Percentiles rank a stretch among this genome's conserved stretches.
phyloP scores from a whole-genome alignment of 2,329 filamentous ascomycete species.

The Venturia asperata region DNA sequence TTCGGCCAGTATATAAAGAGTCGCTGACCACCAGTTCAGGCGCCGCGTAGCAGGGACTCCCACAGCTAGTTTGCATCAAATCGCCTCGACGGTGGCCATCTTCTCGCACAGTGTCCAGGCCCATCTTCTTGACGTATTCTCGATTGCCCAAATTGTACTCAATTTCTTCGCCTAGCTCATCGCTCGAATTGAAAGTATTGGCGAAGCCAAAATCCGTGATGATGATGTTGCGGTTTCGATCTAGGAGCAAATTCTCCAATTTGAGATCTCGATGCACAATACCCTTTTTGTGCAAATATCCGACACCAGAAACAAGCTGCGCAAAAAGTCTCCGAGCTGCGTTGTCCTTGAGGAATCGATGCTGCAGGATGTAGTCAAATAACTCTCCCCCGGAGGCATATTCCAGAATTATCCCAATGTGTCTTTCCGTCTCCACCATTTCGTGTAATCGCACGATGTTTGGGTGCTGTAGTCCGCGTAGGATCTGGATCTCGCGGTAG shows the following conservation, averaged over 20 bases:
- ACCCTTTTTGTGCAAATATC: conserved; percentile 96
- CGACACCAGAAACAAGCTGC: conserved; percentile 91
- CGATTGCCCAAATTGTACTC: conserved; percentile 81
- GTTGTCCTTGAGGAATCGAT: conserved; percentile 91
- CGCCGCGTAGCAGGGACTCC: conserved; percentile 94
- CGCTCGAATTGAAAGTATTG: conserved; percentile 86
- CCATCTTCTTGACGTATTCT: conserved; percentile 78
- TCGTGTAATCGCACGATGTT: conserved; percentile 97
- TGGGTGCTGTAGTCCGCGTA: conserved; percentile 80
- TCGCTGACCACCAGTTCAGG: conserved; percentile 96
- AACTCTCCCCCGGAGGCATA: conserved; percentile 96
- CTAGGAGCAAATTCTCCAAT: conserved; percentile 87
- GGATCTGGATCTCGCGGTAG: conserved; percentile 89
- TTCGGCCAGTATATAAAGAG: conserved; percentile 91
- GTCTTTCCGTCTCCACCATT: conserved; percentile 95
- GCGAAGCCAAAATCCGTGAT: conserved; percentile 99
- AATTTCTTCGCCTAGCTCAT: conserved; percentile 84
- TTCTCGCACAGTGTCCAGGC: conserved; percentile 70
- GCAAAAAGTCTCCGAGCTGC: conserved; percentile 87
- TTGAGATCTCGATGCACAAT: conserved; percentile 97
- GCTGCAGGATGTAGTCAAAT: conserved; percentile 96
- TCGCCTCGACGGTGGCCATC: conserved; percentile 80
- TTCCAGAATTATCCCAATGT: conserved; percentile 97
- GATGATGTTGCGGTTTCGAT: conserved; percentile 97
- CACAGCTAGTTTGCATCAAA: conserved; percentile 98